Evolutionary conservation across 2,329 filamentous ascomycete genomes (phyloP).

Genomic region (Metarhizium humberi): DNA sequence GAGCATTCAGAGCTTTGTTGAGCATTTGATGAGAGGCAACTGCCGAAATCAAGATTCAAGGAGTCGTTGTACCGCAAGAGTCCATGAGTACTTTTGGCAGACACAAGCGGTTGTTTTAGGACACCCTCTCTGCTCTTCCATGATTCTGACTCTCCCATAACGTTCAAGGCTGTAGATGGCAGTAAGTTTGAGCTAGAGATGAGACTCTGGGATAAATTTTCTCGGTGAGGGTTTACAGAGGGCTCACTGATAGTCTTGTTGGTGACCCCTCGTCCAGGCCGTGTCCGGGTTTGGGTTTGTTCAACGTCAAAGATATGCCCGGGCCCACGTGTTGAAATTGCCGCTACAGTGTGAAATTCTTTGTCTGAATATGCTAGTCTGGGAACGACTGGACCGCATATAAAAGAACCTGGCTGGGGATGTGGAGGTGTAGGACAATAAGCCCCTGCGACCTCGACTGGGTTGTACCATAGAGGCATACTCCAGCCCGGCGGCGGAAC

Average conservation of each 20-base stretch:
- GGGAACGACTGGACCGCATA: not conserved
- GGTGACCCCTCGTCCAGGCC: not conserved
- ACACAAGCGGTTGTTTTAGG: not conserved
- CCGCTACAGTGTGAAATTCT: not conserved
- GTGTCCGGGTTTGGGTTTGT: not conserved
- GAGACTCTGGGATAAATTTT: not conserved
- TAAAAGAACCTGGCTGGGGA: not conserved
- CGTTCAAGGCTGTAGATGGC: not conserved
- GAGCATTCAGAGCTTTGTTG: not conserved
- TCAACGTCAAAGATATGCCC: not conserved
- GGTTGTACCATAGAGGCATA: constrained; percentile 5
- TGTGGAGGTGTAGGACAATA: constrained; percentile 5
- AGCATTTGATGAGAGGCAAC: not conserved
- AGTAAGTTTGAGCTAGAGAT: not conserved
- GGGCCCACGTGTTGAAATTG: not conserved
- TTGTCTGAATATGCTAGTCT: not conserved
- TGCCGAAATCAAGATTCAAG: not conserved
- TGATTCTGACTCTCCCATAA: not conserved
- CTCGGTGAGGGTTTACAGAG: not conserved
- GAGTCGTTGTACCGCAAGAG: not conserved
- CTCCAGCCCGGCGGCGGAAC: constrained; percentile 2
- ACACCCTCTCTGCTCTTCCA: not conserved
- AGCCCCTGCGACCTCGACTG: constrained; percentile 1
- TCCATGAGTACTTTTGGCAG: not conserved
- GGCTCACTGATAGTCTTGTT: not conserved